Percentiles rank a stretch among this genome's conserved stretches.
Conservation (phyloP, 371 early-diverging fungal species). For the Saksenaea oblongispora region DNA sequence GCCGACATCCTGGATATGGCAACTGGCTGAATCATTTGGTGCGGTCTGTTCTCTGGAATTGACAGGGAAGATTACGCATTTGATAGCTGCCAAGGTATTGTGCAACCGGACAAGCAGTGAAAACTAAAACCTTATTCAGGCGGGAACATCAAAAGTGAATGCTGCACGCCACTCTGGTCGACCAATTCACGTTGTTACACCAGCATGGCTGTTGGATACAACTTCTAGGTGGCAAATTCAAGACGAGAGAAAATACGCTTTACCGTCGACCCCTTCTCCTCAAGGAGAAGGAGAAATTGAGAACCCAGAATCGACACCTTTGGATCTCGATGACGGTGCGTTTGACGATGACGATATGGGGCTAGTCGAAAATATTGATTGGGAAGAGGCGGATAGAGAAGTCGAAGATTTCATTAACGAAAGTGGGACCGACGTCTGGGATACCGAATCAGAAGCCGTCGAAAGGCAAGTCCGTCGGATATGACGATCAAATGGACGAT, state of each 20-base stretch:
- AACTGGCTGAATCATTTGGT: conserved; percentile 70
- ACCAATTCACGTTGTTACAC: conserved; percentile 51
- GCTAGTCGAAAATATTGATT: conserved; percentile 49
- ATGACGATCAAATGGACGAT: conserved; percentile 3
- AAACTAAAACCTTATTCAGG: conserved; percentile 25
- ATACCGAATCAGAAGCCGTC: conserved; percentile 39
- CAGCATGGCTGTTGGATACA: conserved; percentile 66
- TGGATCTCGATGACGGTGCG: conserved; percentile 39
- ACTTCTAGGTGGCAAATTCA: conserved; percentile 59
- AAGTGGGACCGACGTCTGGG: conserved; percentile 57
- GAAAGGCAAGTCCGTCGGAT: conserved; percentile 22
- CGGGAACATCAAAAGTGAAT: conserved; percentile 60
- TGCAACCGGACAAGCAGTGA: background rate
- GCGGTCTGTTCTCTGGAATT: conserved; percentile 64
- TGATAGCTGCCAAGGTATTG: conserved; percentile 70
- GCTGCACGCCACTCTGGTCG: conserved; percentile 46
- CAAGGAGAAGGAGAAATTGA: conserved; percentile 35
- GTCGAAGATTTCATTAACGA: conserved; percentile 60
- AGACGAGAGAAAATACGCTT: conserved; percentile 54
- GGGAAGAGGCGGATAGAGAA: conserved; percentile 60
- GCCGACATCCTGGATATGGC: conserved; percentile 68
- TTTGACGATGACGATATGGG: conserved; percentile 49
- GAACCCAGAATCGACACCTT: conserved; percentile 32
- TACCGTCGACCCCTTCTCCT: conserved; percentile 20
- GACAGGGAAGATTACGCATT: conserved; percentile 68